Evolutionary conservation across 164 flowering plant species (phyloP).

Genomic region (Cinnamomum micranthum): DNA sequence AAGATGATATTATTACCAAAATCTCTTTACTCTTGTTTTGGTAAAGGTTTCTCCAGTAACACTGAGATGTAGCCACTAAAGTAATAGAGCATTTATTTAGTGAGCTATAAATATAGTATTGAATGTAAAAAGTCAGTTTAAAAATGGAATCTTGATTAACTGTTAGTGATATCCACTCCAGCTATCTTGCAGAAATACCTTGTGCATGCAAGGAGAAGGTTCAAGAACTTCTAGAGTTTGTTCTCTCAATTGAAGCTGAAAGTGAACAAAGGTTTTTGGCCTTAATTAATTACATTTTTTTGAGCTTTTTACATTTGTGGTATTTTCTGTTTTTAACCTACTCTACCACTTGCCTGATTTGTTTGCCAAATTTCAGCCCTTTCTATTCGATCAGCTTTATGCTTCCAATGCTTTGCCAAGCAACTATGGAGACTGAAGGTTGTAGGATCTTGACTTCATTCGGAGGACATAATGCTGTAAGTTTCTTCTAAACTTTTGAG

Average conservation of each 20-base stretch:
- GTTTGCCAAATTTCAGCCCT: slow-evolving; percentile 45
- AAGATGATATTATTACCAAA: no score
- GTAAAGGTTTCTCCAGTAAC: no score
- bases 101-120: no score
- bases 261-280: slow-evolving; percentile 65
- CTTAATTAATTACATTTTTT: not conserved
- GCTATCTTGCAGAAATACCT: slow-evolving; percentile 90
- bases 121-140: no score
- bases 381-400: slow-evolving; percentile 70
- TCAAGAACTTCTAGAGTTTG: slow-evolving; percentile 52
- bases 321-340: not conserved
- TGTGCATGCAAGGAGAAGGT: slow-evolving; percentile 61
- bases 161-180: slow-evolving; percentile 24
- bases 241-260: slow-evolving; percentile 77
- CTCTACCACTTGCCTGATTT: slow-evolving; percentile 7
- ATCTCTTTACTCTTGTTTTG: no score
- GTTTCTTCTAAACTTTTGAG: slow-evolving; percentile 19
- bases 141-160: slow-evolving; percentile 10
- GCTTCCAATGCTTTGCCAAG: slow-evolving; percentile 91
- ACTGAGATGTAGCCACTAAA: no score
- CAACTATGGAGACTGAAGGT: slow-evolving; percentile 70
- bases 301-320: not conserved
- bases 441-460: slow-evolving; percentile 48
- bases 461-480: slow-evolving; percentile 67
- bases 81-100: no score